Conservation (phyloP, 2,329 filamentous ascomycete species). For the Cordyceps cicadae region DNA sequence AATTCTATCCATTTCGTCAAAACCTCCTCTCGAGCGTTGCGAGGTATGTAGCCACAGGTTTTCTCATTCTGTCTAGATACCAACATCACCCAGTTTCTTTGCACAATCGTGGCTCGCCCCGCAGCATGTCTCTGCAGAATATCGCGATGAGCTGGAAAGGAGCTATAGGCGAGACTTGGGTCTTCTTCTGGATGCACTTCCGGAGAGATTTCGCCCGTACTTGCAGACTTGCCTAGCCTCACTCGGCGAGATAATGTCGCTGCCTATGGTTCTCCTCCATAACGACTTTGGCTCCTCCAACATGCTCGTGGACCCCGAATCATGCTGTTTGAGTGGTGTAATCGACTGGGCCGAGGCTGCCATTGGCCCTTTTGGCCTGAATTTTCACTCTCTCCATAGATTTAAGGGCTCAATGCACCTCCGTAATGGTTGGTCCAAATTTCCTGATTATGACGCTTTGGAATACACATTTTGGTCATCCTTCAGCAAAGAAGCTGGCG, state of each 20-base stretch:
- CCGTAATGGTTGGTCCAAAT: constrained; percentile 25
- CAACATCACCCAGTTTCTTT: constrained; percentile 25
- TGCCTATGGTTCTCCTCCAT: constrained; percentile 31
- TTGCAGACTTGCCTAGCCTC: background rate
- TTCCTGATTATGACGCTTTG: constrained; percentile 24
- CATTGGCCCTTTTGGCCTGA: constrained; percentile 31
- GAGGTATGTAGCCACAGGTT: constrained; percentile 16
- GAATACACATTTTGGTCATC: constrained; percentile 26
- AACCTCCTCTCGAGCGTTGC: constrained; percentile 28
- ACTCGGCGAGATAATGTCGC: background rate
- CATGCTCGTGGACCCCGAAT: constrained; percentile 28
- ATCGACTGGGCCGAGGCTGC: constrained; percentile 35
- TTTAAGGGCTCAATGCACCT: constrained; percentile 29
- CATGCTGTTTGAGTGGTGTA: constrained; percentile 30
- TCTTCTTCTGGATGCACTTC: background rate
- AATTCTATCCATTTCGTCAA: constrained; percentile 25
- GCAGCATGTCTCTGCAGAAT: background rate
- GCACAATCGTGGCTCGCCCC: constrained; percentile 10
- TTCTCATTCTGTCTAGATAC: constrained; percentile 24
- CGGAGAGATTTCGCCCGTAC: background rate
- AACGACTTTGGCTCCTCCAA: constrained; percentile 30
- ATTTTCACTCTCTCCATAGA: constrained; percentile 27
- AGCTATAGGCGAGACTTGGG: background rate
- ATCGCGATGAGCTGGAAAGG: background rate
- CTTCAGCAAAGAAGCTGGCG: constrained; percentile 23